Evolutionary conservation across 2,329 filamentous ascomycete genomes (phyloP), one percentile per base, ranked within the genome.

Genomic region (Zymoseptoria passerinii): DNA sequence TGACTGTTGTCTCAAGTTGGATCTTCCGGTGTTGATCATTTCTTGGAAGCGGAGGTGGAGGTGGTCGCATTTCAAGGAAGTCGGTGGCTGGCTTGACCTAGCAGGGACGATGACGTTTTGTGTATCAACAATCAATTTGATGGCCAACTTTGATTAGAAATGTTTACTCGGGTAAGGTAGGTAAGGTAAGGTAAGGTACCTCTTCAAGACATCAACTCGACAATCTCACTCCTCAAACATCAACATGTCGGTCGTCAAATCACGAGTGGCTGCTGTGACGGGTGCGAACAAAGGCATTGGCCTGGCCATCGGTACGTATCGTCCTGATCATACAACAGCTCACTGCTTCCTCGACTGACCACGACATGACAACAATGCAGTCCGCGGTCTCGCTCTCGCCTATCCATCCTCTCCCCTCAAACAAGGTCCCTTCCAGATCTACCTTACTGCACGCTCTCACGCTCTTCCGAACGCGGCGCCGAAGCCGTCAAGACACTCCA

Each of bases 271-370:
- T 53, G 76, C 78, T 59, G 80, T 82, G 0, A 82, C 80, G 0
- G 80, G 80, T 53, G 79, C 78, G 16, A 82, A 82, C 69, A 81
- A 80, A 66, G 79, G 77, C 55, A 76, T 81, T 58, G 77, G 77
- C 20, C 70, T 79, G 7, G 77, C 77, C 18, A 77, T 80, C 61
- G 74, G 74, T 75, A 68, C n/a, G 54, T 27, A 19, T 19, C n/a
- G 19, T n/a, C 23, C 27, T n/a, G 13, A 16, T 10, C 20, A 20
- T 19, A 23, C 54, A 16, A 49, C 19, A 52, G n/a, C 5, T 28
- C 28, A 9, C 35, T 53, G 50, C 23, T 23, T 23, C 23, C 23
- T 23, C 23, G 23, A 23, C 35, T 44, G 35, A 44, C 35, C 35
- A 16, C 35, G 28, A 44, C 4, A 23, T 13, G 13, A 40, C 35